Evolutionary conservation across 495 filamentous ascomycete species (phyloP), one percentile per base, ranked within the genome.

Genomic region (Penicillium goetzii): DNA sequence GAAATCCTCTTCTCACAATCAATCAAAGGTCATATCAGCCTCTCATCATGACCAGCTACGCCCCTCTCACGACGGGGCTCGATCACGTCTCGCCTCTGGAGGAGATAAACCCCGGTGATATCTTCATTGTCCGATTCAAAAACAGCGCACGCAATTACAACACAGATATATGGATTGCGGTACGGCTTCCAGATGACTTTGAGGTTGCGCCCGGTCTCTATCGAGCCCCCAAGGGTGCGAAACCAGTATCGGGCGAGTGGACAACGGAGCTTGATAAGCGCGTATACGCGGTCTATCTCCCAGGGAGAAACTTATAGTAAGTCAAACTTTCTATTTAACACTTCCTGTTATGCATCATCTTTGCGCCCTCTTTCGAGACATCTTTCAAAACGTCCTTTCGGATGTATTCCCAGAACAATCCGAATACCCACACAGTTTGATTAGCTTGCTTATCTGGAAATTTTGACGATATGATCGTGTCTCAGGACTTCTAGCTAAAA

Each of bases 281-380:
- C 1, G 30, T 55, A 0, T 72, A 72, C 33, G 51, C 69, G 0
- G 7, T 63, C 5, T 72, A 70, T 30, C 54, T 72, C 5, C 69
- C 67, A 1, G 64, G 56, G 1, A 40, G 62, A 19, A 72, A 72
- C n/a, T 58, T 47, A 40, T 67, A 36, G 69, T 72, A 51, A 70
- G 69, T 65, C 28, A n/a, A 9, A 33, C 9, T 1, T 21, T 53
- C n/a, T 32, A 21, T 33, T 23, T 32, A 4, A 17, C 6, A 19
- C 8, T n/a, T 47, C 21, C 19, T 11, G 19, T 4, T 23, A 25
- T 25, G 21, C 8, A 47, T 23, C 21, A 4, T 25, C 10, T 12
- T 47, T 23, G 0, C 3, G 9, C 10, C 43, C 19, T 25, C 19
- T 47, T 25, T 25, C 12, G 43, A 25, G 10, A 47, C 10, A 9